phyloP scores from a whole-genome alignment of 306 rosid species.

The Quercus bicolor region DNA sequence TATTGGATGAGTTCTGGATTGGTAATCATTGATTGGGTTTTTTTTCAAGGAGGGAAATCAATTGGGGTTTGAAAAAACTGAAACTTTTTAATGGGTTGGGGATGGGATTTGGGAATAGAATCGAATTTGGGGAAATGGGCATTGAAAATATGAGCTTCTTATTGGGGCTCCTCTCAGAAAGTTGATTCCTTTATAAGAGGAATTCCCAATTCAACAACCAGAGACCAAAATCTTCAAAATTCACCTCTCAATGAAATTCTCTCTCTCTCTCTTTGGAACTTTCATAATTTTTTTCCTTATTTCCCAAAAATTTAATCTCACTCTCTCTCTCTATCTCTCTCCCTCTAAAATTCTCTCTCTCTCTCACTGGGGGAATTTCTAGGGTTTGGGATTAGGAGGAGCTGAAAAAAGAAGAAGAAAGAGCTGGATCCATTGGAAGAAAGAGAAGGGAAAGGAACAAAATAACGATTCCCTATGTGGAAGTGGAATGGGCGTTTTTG shows the following conservation, averaged over 20 bases:
- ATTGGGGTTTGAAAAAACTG: background rate
- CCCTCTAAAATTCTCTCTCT: too few species aligned
- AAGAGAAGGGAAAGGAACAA: background rate
- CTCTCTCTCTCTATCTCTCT: background rate
- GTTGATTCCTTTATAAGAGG: background rate
- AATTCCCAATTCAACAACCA: background rate
- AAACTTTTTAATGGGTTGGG: background rate
- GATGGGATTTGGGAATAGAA: background rate
- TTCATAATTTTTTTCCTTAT: too few species aligned
- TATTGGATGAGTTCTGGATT: conserved; percentile 64
- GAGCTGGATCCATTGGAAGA: background rate
- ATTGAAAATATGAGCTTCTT: conserved; percentile 7
- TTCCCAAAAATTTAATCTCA: background rate
- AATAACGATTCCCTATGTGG: background rate
- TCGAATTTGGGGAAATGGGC: background rate
- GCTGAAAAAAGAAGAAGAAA: background rate
- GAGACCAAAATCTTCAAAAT: background rate
- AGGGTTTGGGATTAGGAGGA: conserved; percentile 27
- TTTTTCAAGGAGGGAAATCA: background rate
- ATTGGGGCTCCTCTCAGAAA: background rate
- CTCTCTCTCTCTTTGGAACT: background rate
- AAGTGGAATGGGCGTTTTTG: too few species aligned
- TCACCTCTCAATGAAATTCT: background rate
- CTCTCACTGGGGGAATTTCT: background rate
- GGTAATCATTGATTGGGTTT: conserved; percentile 35